Evolutionary conservation across 2,329 filamentous ascomycete species (phyloP).

Genomic region (Fusarium sp.): DNA sequence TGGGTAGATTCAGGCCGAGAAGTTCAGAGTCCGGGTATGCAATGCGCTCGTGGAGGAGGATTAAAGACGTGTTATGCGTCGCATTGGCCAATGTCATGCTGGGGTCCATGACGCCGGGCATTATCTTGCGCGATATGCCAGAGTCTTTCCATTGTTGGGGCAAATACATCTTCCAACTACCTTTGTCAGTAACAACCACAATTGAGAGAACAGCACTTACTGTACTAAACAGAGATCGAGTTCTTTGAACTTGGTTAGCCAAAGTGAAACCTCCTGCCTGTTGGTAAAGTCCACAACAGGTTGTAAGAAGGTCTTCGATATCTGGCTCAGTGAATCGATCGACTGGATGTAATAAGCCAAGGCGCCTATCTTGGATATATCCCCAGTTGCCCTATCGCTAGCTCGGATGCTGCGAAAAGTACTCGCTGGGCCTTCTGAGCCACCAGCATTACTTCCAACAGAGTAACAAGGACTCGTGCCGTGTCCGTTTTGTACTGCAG

Average conservation of each 20-base stretch:
- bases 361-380: background rate
- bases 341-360: background rate
- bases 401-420: no score
- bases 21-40: background rate
- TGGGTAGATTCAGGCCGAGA: background rate
- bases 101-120: background rate
- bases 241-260: background rate
- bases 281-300: background rate
- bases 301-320: background rate
- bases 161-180: background rate
- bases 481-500: no score
- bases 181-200: background rate
- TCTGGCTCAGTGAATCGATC: background rate
- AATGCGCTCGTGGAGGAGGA: background rate
- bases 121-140: background rate
- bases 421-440: background rate
- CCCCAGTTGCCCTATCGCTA: background rate
- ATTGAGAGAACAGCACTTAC: background rate
- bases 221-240: background rate
- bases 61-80: background rate
- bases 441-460: background rate
- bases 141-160: background rate
- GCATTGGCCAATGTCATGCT: background rate
- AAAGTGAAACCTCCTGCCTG: background rate
- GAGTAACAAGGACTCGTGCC: background rate